Percentiles rank a stretch among this genome's conserved stretches.
phyloP scores from a whole-genome alignment of 2,329 filamentous ascomycete species.

The Fusarium brevicatenulatum region DNA sequence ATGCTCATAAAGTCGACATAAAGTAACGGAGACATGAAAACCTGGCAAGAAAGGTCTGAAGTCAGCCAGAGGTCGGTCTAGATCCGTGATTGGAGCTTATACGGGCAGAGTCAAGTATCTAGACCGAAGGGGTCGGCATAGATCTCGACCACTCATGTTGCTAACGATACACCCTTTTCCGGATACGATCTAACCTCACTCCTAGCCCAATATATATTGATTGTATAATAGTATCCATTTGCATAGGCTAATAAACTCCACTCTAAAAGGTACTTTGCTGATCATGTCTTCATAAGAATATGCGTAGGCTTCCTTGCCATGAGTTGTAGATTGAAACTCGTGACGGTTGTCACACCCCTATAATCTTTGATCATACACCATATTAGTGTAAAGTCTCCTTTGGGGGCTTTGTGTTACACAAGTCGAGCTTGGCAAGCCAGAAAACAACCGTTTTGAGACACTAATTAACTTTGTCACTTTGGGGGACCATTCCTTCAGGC shows the following conservation, averaged over 20 bases:
- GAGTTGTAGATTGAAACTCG: background rate
- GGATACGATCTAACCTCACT: background rate
- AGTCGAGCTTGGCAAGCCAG: background rate
- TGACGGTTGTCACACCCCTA: background rate
- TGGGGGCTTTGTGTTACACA: background rate
- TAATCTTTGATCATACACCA: background rate
- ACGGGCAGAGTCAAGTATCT: background rate
- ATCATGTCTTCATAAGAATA: background rate
- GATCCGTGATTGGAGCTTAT: background rate
- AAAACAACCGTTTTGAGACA: slow-evolving; percentile 22
- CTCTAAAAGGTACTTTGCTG: background rate
- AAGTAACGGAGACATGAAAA: background rate
- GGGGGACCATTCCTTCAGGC: background rate
- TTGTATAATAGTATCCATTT: background rate
- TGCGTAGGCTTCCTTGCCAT: background rate
- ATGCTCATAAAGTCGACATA: background rate
- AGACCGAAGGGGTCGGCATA: background rate
- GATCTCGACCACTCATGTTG: background rate
- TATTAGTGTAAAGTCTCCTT: background rate
- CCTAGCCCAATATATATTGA: background rate
- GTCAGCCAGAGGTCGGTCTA: background rate
- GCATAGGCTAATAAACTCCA: background rate
- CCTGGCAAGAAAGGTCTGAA: no score
- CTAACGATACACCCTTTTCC: background rate
- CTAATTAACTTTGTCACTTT: slow-evolving; percentile 11